Evolutionary conservation across 768 basidiomycete genomes (phyloP), one percentile per base, ranked within the genome.

Genomic region (Mycena chlorophos): DNA sequence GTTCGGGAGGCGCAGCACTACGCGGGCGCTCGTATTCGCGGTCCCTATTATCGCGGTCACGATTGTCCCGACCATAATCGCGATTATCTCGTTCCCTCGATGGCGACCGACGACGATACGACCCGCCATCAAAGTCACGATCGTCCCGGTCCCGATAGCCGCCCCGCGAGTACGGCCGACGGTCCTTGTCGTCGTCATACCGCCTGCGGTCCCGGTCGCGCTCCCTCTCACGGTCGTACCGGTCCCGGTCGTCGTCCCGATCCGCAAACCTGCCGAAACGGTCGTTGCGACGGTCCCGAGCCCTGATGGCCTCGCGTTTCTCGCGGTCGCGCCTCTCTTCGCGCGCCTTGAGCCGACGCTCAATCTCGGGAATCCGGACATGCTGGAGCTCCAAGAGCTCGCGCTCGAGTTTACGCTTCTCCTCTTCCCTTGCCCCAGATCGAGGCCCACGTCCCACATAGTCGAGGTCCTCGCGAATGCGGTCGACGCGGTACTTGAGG

Each of bases 381-480:
- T 98, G 94, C 85, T 91, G 84, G 50, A 99, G 75, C 43, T 79
- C 76, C 53, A 96, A 70, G 19, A 98, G 75, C 63, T 98, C 94
- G 39, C 96, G 80, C 72, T 99, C 97, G 26, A 97, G 77, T 61
- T 85, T 81, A 20, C 96, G 75, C 52, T 87, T 78, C 66, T 98
- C 94, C 60, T 94, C 89, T 52, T 97, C 94, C 71, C 89, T 89
- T 17, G 82, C 79, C 10, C 75, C 68, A 3, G 85, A 82, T 55
- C 86, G 80, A 1, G 92, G 84, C 0, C 92, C 89, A 5, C 87
- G 83, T 2, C 85, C 83, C 51, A 87, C 85, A 61, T 94, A 91
- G 38, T 97, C 94, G 27, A 99, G 75, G 69, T 98, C 96, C 48
- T 97, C 93, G 66, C 91, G 87, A 3, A 99, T 81, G 20, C 94